Base-by-base conservation (phyloP, 2,329 filamentous ascomycete genomes). In the Penicillium verrucosum region DNA sequence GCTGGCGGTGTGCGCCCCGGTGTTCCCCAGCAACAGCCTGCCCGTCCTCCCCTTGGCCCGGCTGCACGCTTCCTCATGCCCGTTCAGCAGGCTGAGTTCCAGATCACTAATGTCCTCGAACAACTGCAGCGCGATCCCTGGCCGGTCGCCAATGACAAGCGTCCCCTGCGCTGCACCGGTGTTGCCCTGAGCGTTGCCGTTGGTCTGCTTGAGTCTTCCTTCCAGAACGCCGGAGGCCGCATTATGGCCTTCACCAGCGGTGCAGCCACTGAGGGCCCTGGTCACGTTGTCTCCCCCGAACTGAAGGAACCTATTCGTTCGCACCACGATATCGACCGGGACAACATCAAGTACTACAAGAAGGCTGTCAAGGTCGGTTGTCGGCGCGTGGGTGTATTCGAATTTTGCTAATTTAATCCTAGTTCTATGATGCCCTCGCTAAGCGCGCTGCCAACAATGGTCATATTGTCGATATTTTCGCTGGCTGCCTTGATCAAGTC, bases 261-360 rank as follows among this genome's bases (percentile, higher is more conserved):
- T 36, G 89, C 94, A 51, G 92, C 92, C 40, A 99, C 94, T 0
- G 94, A 99, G 75, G 94, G 94, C 1, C 94, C 94, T 11, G 94
- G 94, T 59, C 92, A 96, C 84, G 94, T 99, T 32, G 94, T 99
- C 71, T 92, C 92, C 2, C 90, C 94, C 25, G 94, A 99, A 77
- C 80, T 99, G 63, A 89, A 93, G 73, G 94, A 99, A 74, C 92
- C 95, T 10, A 97, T 99, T 64, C 89, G 94, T 70, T 97, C 93
- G 41, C 94, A 99, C 77, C 94, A 99, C 76, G 94, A 99, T 70
- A 99, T 99, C 75, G 94, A 99, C 73, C 87, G 92, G 56, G 94
- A 99, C 76, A 97, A 97, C 73, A 96, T 96, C 79, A 99, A 99
- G 77, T 97, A 97, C 78, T 97, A 96, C 80, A 99, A 99, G 82